Evolutionary conservation across 495 filamentous ascomycete species (phyloP), one percentile per base, ranked within the genome.

Genomic region (Aspergillus ostianus): DNA sequence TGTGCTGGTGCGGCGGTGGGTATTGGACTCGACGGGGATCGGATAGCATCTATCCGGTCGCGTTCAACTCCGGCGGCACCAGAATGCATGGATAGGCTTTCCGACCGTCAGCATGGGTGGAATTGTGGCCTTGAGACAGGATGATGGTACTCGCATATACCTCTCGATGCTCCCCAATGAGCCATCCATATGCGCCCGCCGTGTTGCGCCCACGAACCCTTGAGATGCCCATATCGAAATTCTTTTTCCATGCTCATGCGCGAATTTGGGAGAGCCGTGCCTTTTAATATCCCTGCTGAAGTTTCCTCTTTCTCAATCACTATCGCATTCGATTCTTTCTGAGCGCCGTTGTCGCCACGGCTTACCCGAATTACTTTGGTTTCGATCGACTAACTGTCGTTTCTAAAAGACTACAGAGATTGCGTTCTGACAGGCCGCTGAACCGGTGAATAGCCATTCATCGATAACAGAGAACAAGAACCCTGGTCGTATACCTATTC

Each of bases 1-100:
- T 51, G 17, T n/a, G 29, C 21, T 26, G 27, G 44, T 56, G 53
- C 62, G 62, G 59, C 19, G 41, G 53, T 59, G 23, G 20, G 47
- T 47, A 12, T 45, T 51, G 55, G 47, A 44, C 56, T 48, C 51
- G 47, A 18, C 41, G 46, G 51, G 47, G 32, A 50, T 30, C 30
- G 54, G 56, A 47, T 45, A 55, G 44, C 23, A 18, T 64, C 55
- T n/a, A 45, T 30, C 51, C 65, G 65, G 62, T 67, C 65, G 65
- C 65, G 59, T 58, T 62, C 54, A 47, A 44, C 57, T 12, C 46
- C 57, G 26, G 44, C 55, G 19, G 26, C 26, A 41, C 12, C 48
- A 20, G 26, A 30, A 36, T 45, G 49, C 20, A 47, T 57, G 51
- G 44, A 20, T 30, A 21, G 21, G 47, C 15, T 30, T 23, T 41